Evolutionary conservation across 768 basidiomycete species (phyloP).

Genomic region (Suillus spraguei): DNA sequence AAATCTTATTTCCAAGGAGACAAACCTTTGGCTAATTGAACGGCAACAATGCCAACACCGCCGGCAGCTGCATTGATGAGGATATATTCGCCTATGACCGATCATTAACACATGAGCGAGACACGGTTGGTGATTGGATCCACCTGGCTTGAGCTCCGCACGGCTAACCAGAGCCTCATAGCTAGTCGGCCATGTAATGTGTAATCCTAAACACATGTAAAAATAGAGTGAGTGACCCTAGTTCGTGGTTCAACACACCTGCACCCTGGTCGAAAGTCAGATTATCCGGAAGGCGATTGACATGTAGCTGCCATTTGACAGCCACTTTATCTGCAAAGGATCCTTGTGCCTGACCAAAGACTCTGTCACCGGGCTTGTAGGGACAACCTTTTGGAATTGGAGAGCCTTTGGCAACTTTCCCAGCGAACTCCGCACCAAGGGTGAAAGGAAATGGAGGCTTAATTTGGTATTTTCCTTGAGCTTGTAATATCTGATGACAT

Average conservation of each 20-base stretch:
- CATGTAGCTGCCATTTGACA: constrained; percentile 48
- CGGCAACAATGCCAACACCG: constrained; percentile 90
- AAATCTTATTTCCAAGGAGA: constrained; percentile 4
- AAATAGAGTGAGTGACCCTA: constrained; percentile 6
- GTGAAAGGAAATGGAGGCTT: constrained; percentile 86
- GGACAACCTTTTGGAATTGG: constrained; percentile 80
- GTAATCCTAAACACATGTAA: constrained; percentile 54
- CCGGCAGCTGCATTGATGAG: constrained; percentile 96
- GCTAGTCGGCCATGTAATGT: constrained; percentile 89
- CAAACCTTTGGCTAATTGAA: constrained; percentile 90
- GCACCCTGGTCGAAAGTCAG: constrained; percentile 88
- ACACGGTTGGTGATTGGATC: constrained; percentile 15
- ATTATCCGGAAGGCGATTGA: constrained; percentile 66
- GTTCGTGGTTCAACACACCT: constrained; percentile 39
- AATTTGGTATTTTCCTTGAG: constrained; percentile 87
- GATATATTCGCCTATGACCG: constrained; percentile 76
- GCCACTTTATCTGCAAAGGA: constrained; percentile 78
- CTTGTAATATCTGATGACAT: constrained; percentile 67
- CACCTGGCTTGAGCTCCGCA: constrained; percentile 77
- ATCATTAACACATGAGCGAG: constrained; percentile 4
- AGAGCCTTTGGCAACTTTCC: constrained; percentile 66
- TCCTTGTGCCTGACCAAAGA: constrained; percentile 85
- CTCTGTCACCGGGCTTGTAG: constrained; percentile 81
- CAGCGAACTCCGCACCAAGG: constrained; percentile 86
- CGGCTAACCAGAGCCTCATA: constrained; percentile 91